Evolutionary conservation across 768 basidiomycete species (phyloP).

Genomic region (Amanita pallidorosea): DNA sequence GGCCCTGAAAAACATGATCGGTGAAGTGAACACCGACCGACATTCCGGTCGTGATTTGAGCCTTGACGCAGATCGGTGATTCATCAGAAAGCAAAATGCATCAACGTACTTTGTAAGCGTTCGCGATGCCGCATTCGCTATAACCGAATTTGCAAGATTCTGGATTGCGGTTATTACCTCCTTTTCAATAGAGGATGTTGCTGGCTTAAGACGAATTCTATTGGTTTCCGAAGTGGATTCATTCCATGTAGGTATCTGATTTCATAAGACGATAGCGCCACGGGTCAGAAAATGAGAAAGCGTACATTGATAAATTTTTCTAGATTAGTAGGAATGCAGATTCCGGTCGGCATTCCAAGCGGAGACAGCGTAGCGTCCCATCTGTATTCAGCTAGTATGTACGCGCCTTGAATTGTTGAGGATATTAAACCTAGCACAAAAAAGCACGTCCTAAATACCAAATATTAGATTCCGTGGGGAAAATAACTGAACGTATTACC

Average conservation of each 20-base stretch:
- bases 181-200: conserved; percentile 58
- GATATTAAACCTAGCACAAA: conserved; percentile 91
- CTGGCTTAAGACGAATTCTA: conserved; percentile 47
- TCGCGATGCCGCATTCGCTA: conserved; percentile 89
- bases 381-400: conserved; percentile 83
- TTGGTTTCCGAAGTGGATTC: conserved; percentile 24
- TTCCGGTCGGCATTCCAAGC: conserved; percentile 75
- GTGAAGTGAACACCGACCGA: conserved; percentile 64
- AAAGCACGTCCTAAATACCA: conserved; percentile 72
- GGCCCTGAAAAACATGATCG: conserved; percentile 73
- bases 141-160: conserved; percentile 91
- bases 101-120: conserved; percentile 65
- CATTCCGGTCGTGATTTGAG: conserved; percentile 74
- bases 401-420: conserved; percentile 84
- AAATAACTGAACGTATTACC: conserved; percentile 40
- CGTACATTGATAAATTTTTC: conserved; percentile 72
- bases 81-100: background rate
- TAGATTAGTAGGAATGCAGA: conserved; percentile 84
- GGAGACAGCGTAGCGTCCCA: conserved; percentile 92
- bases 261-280: background rate
- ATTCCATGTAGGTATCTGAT: conserved; percentile 67
- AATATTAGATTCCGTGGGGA: conserved; percentile 1
- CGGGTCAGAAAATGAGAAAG: background rate
- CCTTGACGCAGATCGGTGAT: conserved; percentile 23
- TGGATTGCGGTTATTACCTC: conserved; percentile 86